Conservation (phyloP, 2,329 filamentous ascomycete species). For the Paraconiothyrium brasiliense region DNA sequence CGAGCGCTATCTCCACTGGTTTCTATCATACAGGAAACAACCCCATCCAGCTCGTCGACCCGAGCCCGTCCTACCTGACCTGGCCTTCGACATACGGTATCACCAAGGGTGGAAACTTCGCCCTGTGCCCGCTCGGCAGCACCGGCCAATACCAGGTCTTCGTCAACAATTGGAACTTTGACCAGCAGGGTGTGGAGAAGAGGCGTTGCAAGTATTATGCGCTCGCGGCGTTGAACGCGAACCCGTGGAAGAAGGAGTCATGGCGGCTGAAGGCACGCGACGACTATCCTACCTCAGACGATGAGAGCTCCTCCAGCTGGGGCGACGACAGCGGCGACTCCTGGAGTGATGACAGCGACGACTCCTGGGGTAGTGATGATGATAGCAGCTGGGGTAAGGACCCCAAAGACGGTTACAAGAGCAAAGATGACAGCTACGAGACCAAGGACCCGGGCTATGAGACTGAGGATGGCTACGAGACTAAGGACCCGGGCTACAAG, state of each 20-base stretch:
- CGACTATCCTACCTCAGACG: slow-evolving; percentile 3
- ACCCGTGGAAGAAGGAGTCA: slow-evolving; percentile 24
- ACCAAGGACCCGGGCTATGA: background rate
- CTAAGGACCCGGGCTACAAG: background rate
- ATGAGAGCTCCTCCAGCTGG: background rate
- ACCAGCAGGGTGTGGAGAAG: slow-evolving; percentile 13
- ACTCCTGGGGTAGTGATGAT: background rate
- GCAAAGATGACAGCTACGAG: background rate
- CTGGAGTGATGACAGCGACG: slow-evolving; percentile 5
- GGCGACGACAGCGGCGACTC: background rate
- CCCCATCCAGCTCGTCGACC: slow-evolving; percentile 30
- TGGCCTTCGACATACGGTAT: slow-evolving; percentile 38
- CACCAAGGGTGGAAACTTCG: slow-evolving; percentile 23
- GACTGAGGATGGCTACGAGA: background rate
- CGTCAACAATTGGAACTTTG: slow-evolving; percentile 37
- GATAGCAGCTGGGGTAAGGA: background rate
- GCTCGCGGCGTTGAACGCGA: slow-evolving; percentile 24
- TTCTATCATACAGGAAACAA: slow-evolving; percentile 42
- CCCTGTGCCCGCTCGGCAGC: slow-evolving; percentile 30
- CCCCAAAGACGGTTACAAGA: background rate
- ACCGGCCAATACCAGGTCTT: slow-evolving; percentile 42
- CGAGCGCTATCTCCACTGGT: slow-evolving; percentile 33
- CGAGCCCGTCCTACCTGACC: slow-evolving; percentile 37
- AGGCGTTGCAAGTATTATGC: slow-evolving; percentile 14
- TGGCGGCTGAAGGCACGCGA: slow-evolving; percentile 1